Base-by-base conservation (phyloP, 768 basidiomycete species). In the Naganishia onofrii region DNA sequence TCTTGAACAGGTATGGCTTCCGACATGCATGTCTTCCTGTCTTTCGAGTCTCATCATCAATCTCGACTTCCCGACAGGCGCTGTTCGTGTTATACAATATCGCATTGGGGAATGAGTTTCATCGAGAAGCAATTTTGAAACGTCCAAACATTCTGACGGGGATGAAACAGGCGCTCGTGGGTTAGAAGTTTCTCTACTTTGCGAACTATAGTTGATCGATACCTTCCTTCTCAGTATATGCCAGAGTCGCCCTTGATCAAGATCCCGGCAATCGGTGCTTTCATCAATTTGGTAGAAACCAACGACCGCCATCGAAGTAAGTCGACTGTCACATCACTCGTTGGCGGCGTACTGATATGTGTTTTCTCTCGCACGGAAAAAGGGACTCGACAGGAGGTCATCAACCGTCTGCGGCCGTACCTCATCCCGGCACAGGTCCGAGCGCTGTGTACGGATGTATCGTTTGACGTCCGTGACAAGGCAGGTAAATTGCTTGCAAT, bases 1-100 rank as follows among this genome's bases (percentile, higher is more conserved):
- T 53, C 51, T 70, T 9, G 71, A 72, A 36, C 71, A 72, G 29
- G 71, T 71, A 31, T 42, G 26, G 66, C 67, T n/a, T 19, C 13
- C 3, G 9, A n/a, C 13, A 44, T 2, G 60, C 44, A 19, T 29
- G 3, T 7, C 10, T 42, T n/a, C n/a, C 44, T 52, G 34, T 15
- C 32, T 21, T 32, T 1, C 17, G 42, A 29, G n/a, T 34, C 29
- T 29, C 4, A 56, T 7, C 32, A 36, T 53, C 66, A 10, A 34
- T 67, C 56, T 19, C 19, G 5, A 19, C 17, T 34, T 52, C n/a
- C 12, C 2, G 1, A 28, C 44, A 71, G 70, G 54, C 67, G 19
- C 34, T 72, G 28, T 72, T 58, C 29, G 67, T 72, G 12, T 26
- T 72, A 26, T 72, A 68, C 67, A 72, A 72, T 34, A 66, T 72